Base-by-base conservation (phyloP, 495 filamentous ascomycete species). In the Penicillium pulvis region DNA sequence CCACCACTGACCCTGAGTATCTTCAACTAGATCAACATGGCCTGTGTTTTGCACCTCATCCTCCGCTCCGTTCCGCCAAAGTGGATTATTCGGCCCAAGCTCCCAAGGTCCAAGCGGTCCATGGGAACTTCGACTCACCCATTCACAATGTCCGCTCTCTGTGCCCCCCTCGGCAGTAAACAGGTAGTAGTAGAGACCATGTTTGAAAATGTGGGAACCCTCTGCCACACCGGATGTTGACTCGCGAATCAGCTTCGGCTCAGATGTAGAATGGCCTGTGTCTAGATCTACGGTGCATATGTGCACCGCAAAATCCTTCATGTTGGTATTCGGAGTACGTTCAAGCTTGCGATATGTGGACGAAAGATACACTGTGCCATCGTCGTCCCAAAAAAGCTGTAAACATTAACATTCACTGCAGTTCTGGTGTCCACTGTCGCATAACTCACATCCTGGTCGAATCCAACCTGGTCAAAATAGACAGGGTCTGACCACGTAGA, bases 161-260 rank as follows among this genome's bases (percentile, higher is more conserved):
- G 86, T 88, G 17, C 86, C 87, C 1, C 85, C 86, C 73, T 90
- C 86, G 0, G 86, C 86, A 7, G 84, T 85, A 54, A 90, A 76
- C 33, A 90, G 76, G 59, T 90, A 90, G 64, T 87, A 89, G 67
- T 81, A 88, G 0, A 75, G 82, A 51, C 84, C 84, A 23, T 85
- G 83, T 53, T 81, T 81, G 67, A 86, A 87, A 33, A 90, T 72
- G 53, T 88, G 87, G 1, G 87, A 86, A 6, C 85, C 87, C 69
- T 89, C 87, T 0, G 85, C 81, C 4, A 77, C 78, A 0, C 76
- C 69, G 0, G 79, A 80, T 17, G 76, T 72, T 3, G 84, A 85
- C 51, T 82, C 83, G 68, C 83, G 84, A 46, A 87, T 78, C 7
- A 74, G 71, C 12, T 69, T 72, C 2, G 75, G 72, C 20, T 68